These are phyloP conservation scores for Salix koriyanagi DNA, from an alignment of 345 rosid genomes.

Conservation along the genomic window DNA sequence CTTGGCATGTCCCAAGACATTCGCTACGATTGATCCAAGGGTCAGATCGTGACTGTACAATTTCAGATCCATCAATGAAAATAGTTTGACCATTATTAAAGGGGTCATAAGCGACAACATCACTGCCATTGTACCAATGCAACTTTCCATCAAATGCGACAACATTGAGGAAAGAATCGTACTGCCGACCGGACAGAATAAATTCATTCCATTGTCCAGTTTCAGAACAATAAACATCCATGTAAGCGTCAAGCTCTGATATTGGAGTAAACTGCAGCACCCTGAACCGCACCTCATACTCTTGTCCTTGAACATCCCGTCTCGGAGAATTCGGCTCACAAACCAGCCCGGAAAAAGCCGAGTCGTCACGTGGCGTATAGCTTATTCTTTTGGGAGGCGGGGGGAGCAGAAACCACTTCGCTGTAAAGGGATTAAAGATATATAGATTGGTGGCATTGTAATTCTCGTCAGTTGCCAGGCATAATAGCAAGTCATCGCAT, in stretches of 20 bases:
- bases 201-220: not conserved
- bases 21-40: not conserved
- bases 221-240: not conserved
- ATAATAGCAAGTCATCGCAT: no score
- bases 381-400: no score
- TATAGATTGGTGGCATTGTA: no score
- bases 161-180: not conserved
- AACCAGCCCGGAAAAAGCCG: no score
- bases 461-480: no score
- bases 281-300: no score
- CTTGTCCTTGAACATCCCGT: no score
- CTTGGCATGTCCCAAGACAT: not conserved
- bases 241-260: not conserved
- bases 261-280: no score
- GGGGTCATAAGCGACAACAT: not conserved
- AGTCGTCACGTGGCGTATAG: no score
- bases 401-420: no score
- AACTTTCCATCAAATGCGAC: not conserved
- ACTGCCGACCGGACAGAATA: not conserved
- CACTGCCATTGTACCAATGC: not conserved
- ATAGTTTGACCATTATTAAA: not conserved
- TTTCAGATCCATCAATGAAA: not conserved
- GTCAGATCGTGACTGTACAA: not conserved
- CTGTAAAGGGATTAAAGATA: no score
- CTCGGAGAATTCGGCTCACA: no score